These are phyloP conservation scores for Amanita polypyramis DNA, from an alignment of 768 basidiomycete genomes.

Conservation along the genomic window DNA sequence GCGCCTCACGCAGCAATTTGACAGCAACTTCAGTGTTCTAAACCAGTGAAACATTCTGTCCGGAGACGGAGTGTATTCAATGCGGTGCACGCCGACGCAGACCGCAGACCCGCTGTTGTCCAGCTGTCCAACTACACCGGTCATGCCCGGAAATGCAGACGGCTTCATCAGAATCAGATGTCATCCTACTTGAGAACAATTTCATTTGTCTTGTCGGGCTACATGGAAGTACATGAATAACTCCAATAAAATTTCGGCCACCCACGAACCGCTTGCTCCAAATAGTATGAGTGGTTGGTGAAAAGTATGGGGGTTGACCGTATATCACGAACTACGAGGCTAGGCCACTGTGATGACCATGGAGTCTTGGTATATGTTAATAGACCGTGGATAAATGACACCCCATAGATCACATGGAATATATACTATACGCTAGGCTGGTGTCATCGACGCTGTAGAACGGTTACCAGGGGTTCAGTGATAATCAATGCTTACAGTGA, in stretches of 20 bases:
- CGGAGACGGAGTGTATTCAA: background rate
- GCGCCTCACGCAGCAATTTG: background rate
- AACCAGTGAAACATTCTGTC: background rate
- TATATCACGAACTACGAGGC: no score
- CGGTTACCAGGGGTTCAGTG: constrained; percentile 30
- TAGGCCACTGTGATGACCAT: no score
- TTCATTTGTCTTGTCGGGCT: background rate
- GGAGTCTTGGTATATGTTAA: no score
- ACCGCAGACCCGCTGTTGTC: background rate
- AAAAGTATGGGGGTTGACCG: no score
- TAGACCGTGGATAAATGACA: no score
- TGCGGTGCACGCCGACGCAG: no score
- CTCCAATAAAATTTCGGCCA: no score
- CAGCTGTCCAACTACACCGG: background rate
- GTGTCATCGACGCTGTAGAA: constrained; percentile 20
- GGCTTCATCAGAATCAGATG: no score
- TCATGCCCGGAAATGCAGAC: background rate
- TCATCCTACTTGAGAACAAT: background rate
- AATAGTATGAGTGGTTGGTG: no score
- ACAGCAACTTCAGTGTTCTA: no score
- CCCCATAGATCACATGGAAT: background rate
- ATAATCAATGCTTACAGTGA: constrained; percentile 32
- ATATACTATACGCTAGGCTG: background rate
- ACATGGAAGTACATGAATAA: constrained; percentile 2
- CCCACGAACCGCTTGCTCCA: no score